A percentile compares a stretch with the other conserved stretches of the same genome.
phyloP scores from a whole-genome alignment of 2,329 filamentous ascomycete species.

The Thielaviopsis euricoi region DNA sequence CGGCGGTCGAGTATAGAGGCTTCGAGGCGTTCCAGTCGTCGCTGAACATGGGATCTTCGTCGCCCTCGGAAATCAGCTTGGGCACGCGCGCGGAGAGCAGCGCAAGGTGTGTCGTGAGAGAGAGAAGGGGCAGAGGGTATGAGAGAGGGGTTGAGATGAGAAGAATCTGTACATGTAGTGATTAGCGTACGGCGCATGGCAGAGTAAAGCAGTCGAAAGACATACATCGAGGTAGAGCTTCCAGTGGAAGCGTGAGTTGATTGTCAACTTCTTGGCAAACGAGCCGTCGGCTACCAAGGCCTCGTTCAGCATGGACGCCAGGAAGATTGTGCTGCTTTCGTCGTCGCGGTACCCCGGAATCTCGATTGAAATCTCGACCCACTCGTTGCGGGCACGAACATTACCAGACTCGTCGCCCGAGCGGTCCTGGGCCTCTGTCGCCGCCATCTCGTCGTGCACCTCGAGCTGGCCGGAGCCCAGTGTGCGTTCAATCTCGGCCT shows the following conservation, averaged over 20 bases:
- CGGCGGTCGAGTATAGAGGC: constrained; percentile 48
- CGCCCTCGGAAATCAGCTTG: constrained; percentile 67
- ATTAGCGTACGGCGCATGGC: constrained; percentile 7
- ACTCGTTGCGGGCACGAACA: constrained; percentile 38
- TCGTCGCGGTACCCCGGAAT: constrained; percentile 85
- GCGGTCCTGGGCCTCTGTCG: constrained; percentile 19
- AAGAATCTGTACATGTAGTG: constrained; percentile 46
- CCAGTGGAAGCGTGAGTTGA: constrained; percentile 91
- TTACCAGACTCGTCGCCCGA: constrained; percentile 22
- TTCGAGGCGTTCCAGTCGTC: constrained; percentile 87
- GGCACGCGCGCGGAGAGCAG: constrained; percentile 77
- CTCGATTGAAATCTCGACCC: constrained; percentile 84
- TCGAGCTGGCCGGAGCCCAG: constrained; percentile 15
- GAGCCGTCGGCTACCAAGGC: constrained; percentile 59
- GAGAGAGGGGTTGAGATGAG: constrained; percentile 85
- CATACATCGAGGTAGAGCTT: constrained; percentile 84
- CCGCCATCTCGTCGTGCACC: constrained; percentile 17
- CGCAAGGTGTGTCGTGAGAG: constrained; percentile 82
- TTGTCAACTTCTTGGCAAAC: constrained; percentile 57
- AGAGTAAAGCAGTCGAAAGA: constrained; percentile 13
- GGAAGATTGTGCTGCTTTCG: constrained; percentile 72
- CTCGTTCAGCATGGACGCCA: constrained; percentile 78
- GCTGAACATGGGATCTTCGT: constrained; percentile 94
- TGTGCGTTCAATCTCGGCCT: constrained; percentile 80
- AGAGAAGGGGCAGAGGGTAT: constrained; percentile 84